A percentile compares a stretch with the other conserved stretches of the same genome.
Evolutionary conservation across 1,139 yeast species (phyloP).

Genomic region (Casaregolazyma lundiana): DNA sequence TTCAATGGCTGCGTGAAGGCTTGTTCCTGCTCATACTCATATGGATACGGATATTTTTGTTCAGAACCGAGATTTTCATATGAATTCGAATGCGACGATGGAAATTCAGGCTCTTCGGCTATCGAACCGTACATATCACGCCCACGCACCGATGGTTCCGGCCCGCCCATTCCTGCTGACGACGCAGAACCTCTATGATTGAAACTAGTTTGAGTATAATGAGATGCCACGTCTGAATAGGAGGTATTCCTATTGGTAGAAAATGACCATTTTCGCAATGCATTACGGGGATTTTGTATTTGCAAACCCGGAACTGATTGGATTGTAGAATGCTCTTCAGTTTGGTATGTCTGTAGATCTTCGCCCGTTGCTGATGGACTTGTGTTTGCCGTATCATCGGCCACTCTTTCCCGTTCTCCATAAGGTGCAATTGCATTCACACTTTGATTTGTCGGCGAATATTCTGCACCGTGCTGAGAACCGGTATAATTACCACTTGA

Average conservation of each 20-base stretch:
- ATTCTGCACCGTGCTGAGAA: neutral
- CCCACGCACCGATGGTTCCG: neutral
- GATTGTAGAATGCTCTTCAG: neutral
- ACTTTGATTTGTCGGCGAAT: neutral
- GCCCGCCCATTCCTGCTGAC: neutral
- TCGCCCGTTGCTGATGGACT: no score
- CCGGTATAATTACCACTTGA: no score
- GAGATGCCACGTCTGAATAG: neutral
- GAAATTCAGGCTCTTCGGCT: neutral
- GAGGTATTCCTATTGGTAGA: neutral
- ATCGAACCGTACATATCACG: neutral
- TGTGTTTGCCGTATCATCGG: no score
- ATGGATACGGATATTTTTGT: neutral
- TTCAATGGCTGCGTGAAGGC: neutral
- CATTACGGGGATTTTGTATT: neutral
- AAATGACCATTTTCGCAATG: neutral
- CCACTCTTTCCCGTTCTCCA: no score
- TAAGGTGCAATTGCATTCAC: neutral
- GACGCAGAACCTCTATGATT: neutral
- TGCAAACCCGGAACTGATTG: neutral
- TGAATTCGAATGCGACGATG: neutral
- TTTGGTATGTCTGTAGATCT: no score
- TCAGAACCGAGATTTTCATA: neutral
- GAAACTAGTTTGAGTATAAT: neutral
- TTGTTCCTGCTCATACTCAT: neutral